Evolutionary conservation across 257 asterid species (phyloP).

Genomic region (Striga asiatica): DNA sequence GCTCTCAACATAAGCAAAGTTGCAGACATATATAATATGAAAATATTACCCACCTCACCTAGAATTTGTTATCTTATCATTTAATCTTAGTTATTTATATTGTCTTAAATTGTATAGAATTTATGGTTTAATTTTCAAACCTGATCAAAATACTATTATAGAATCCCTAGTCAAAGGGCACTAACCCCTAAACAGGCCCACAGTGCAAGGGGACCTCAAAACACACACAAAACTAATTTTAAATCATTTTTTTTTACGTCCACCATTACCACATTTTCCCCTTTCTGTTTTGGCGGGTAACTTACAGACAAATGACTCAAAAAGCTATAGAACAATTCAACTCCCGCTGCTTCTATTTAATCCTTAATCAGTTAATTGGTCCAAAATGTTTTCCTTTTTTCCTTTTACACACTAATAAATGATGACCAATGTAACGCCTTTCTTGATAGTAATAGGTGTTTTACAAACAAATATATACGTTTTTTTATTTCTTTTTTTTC

Average conservation of each 20-base stretch:
- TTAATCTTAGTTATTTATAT: too few relatives aligned
- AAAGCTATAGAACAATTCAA: background rate
- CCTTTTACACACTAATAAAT: background rate
- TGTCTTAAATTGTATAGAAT: too few relatives aligned
- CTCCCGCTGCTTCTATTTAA: background rate
- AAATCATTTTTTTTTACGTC: background rate
- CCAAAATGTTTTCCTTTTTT: too few relatives aligned
- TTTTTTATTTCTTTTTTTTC: too few relatives aligned
- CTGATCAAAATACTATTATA: too few relatives aligned
- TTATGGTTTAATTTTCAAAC: background rate
- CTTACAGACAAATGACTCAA: background rate
- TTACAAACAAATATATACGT: too few relatives aligned
- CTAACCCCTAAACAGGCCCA: background rate
- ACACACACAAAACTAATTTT: background rate
- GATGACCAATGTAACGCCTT: background rate
- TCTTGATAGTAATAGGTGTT: background rate
- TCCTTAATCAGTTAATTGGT: background rate
- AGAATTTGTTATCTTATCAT: too few relatives aligned
- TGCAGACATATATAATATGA: too few relatives aligned
- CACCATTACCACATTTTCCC: background rate
- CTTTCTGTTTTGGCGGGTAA: background rate
- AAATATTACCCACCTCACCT: too few relatives aligned
- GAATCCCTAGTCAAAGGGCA: background rate
- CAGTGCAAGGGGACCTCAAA: background rate
- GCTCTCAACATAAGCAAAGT: too few relatives aligned